Base-by-base conservation (phyloP, 1,284 basidiomycete genomes). In the Sporisorium graminicola region DNA sequence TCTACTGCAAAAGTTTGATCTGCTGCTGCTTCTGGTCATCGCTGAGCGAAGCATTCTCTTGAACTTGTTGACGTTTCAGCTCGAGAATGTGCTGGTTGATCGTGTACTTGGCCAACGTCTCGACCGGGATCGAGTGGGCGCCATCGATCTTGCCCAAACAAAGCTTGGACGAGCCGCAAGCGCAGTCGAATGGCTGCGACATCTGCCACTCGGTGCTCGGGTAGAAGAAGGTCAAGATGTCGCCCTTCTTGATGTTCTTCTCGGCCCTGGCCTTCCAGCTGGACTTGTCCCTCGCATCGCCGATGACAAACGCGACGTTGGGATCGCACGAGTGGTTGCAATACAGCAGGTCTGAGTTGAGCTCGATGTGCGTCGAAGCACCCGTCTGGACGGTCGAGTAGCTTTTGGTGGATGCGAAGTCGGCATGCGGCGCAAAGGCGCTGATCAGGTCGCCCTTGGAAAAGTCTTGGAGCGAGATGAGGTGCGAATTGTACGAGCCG, bases 281-380 rank as follows among this genome's bases (percentile, higher is more conserved):
- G 9, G 43, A n/a, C 55, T 70, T 71, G 49, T 74, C 69, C 8
- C 44, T n/a, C 1, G 67, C 64, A 47, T 72, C 56, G 1, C 69
- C 64, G 20, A 72, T 66, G 4, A 66, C 64, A 50, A 84, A 82
- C 0, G 64, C 56, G 2, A 83, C 79, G 24, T 78, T 78, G 24
- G 82, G 82, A 40, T 74, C 72, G 64, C 82, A 84, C 27, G 77
- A 80, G 59, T 84, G 82, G 65, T 84, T 84, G 74, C 77, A 81
- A 71, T 83, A 84, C 22, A 84, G 70, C 40, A 84, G 65, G 51
- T 84, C 82, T 46, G 74, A 78, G 62, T 84, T 83, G 40, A 83
- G 66, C 49, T 83, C 82, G 16, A 84, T 77, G 47, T 84, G 82
- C 6, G 60, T 67, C 0, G 58, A 29, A 2, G 70, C 52, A 5